phyloP scores from a whole-genome alignment of 352 stramenopile genomes.

The Pythium aphanidermatum region DNA sequence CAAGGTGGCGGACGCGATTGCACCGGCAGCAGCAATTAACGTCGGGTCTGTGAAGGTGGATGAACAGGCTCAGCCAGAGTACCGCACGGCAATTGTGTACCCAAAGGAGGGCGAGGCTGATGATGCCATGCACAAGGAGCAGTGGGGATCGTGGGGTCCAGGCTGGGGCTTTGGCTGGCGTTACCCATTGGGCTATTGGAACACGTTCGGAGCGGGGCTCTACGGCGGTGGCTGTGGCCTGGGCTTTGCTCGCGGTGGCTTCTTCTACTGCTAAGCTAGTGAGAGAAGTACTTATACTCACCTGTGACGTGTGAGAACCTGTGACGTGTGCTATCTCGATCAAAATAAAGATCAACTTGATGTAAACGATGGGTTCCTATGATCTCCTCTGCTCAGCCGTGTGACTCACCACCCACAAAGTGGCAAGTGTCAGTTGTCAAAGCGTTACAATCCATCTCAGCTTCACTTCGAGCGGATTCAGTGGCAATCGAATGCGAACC shows the following conservation, averaged over 20 bases:
- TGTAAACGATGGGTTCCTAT: too few relatives aligned
- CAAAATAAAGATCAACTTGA: too few relatives aligned
- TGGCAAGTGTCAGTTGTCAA: too few relatives aligned
- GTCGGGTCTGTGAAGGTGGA: background rate
- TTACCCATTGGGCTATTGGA: conserved; percentile 20
- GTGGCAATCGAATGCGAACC: too few relatives aligned
- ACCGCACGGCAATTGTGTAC: conserved; percentile 9
- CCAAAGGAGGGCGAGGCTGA: conserved; percentile 9
- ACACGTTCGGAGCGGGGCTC: conserved; percentile 10
- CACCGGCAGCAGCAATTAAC: background rate
- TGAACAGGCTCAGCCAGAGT: background rate
- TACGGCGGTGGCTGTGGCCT: conserved; percentile 18
- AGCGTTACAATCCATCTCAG: too few relatives aligned
- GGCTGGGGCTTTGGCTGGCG: conserved; percentile 14
- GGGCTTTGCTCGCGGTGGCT: conserved; percentile 5
- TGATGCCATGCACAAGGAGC: background rate
- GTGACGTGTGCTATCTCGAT: too few relatives aligned
- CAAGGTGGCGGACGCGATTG: background rate
- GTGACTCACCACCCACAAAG: too few relatives aligned
- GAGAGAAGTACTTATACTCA: too few relatives aligned
- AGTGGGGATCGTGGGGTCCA: conserved; percentile 1
- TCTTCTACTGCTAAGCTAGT: conserved; percentile 20
- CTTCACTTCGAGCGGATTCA: too few relatives aligned
- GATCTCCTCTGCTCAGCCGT: too few relatives aligned
- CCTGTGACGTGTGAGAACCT: too few relatives aligned